These are phyloP conservation scores for Zizania latifolia DNA, from an alignment of 176 grass and related monocot species.

Conservation along the genomic window DNA sequence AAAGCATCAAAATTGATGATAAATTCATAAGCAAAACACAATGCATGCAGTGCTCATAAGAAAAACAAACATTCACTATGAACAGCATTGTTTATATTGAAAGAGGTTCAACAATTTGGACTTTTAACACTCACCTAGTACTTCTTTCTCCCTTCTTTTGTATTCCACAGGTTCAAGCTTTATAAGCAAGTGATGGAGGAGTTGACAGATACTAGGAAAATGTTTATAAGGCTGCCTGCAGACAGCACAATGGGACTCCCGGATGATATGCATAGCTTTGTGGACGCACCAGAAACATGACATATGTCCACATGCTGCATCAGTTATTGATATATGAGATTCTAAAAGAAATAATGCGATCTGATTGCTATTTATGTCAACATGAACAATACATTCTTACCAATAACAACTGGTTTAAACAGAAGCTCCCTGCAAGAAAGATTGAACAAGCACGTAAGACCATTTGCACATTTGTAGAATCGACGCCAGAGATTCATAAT, in stretches of 20 bases:
- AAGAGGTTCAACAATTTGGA: not conserved
- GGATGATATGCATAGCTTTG: conserved; percentile 42
- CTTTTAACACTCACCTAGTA: conserved; percentile 52
- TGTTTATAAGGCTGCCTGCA: conserved; percentile 74
- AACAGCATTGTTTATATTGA: not conserved
- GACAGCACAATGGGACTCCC: conserved; percentile 57
- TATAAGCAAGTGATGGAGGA: conserved; percentile 73
- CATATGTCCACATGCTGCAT: conserved; percentile 89
- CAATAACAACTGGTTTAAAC: conserved; percentile 83
- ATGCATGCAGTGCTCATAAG: not conserved
- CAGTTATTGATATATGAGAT: conserved; percentile 16
- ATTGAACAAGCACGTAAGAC: conserved; percentile 17
- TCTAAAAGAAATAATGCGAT: not conserved
- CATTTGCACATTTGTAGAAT: not conserved
- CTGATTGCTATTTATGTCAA: conserved; percentile 12
- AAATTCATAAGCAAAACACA: not conserved
- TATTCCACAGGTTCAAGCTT: conserved; percentile 79
- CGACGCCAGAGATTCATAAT: not conserved
- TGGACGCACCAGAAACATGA: conserved; percentile 92
- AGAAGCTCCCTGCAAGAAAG: conserved; percentile 71
- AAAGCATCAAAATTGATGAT: not conserved
- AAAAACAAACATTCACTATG: not conserved
- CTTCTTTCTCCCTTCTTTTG: conserved; percentile 69
- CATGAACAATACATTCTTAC: conserved; percentile 42
- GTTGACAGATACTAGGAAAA: conserved; percentile 78